Percentiles rank a stretch among this genome's conserved stretches.
Evolutionary conservation across 2,329 filamentous ascomycete species (phyloP).

Genomic region (Colletotrichum salicis): DNA sequence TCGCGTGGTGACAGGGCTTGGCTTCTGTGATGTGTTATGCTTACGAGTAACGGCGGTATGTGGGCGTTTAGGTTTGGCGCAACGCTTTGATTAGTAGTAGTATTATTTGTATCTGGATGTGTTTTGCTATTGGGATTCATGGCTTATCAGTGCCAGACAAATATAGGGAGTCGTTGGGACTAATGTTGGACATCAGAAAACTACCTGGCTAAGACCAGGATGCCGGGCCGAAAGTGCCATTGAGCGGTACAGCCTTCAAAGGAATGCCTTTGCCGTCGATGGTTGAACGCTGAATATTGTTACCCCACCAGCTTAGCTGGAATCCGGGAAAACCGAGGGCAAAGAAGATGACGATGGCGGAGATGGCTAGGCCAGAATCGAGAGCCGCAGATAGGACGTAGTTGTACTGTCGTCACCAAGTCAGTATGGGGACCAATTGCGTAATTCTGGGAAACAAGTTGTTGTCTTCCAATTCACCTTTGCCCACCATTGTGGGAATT

Average conservation of each 20-base stretch:
- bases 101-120: background rate
- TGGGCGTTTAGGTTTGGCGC: background rate
- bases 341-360: constrained; percentile 56
- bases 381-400: constrained; percentile 56
- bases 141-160: background rate
- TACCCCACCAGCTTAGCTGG: constrained; percentile 54
- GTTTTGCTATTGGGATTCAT: background rate
- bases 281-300: constrained; percentile 45
- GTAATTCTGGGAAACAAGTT: background rate
- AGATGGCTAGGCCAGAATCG: constrained; percentile 53
- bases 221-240: constrained; percentile 24
- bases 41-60: background rate
- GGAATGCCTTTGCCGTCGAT: constrained; percentile 51
- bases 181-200: background rate
- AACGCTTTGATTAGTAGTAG: background rate
- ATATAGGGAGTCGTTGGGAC: background rate
- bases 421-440: background rate
- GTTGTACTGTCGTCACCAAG: constrained; percentile 38
- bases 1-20: background rate
- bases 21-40: background rate
- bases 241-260: constrained; percentile 16
- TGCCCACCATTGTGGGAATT: constrained; percentile 28
- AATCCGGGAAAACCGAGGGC: constrained; percentile 53
- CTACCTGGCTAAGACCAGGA: constrained; percentile 13
- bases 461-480: constrained; percentile 7